Base-by-base conservation (phyloP, 169 alveolate genomes). In the Plasmodium malariae region DNA sequence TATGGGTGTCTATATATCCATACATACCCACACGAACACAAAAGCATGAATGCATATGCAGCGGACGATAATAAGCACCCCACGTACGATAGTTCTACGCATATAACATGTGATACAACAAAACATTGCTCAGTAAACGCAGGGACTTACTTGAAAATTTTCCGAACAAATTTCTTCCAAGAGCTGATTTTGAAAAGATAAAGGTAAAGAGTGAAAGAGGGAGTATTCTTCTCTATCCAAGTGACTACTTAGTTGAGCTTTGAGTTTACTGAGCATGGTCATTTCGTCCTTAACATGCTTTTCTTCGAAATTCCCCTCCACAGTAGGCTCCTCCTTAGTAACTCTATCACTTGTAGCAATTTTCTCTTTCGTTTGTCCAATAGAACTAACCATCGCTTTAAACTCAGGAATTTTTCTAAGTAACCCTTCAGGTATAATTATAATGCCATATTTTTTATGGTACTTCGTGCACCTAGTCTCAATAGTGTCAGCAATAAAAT, bases 341-440 rank as follows among this genome's bases (percentile, higher is more conserved):
- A 40, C 4, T 43, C 45, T 24, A 24, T 45, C 32, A 7, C 54
- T 24, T 21, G n/a, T 54, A 7, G 49, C 45, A 12, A 59, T 37
- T 36, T 89, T 91, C 24, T 95, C 96, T 21, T 94, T 71, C 78
- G 96, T 93, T 72, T 95, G 96, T 87, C 96, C 95, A 72, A 97
- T 95, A 85, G 96, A 97, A n/a, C 88, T 74, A 71, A 98, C 97
- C 49, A 97, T 91, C 24, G 91, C 95, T 32, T 97, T 96, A 51
- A 97, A 93, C 83, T 96, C 99, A 1, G 97, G 98, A 34, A 95
- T 94, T 83, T 97, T 96, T 70, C 96, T 99, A 45, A 98, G 94
- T 26, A 98, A 89, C 11, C 99, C 99, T 91, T 98, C 99, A 1
- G 99, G 99, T 43, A 97, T 93, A 11, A 98, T 89, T 36, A 97